Conservation (phyloP, 371 early-diverging fungal species). For the Apophysomyces sp. region DNA sequence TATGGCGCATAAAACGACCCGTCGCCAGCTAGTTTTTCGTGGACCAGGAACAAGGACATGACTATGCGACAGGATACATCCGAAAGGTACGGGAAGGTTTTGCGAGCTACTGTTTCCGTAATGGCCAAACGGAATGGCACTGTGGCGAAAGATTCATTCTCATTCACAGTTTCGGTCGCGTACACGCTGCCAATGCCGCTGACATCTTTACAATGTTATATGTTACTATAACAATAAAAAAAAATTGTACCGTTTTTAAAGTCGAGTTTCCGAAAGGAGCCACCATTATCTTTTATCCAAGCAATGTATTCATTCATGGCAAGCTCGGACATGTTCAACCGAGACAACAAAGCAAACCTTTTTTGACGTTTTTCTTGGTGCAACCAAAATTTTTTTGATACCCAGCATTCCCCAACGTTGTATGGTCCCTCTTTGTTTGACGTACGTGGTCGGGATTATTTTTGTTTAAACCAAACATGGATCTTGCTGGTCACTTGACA, state of each 20-base stretch:
- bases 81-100: slow-evolving; percentile 25
- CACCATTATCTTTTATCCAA: slow-evolving; percentile 47
- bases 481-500: not conserved
- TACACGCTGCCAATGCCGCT: slow-evolving; percentile 46
- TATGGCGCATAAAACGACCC: slow-evolving; percentile 52
- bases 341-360: not conserved
- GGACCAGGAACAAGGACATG: slow-evolving; percentile 36
- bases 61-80: slow-evolving; percentile 37
- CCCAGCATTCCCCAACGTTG: not conserved
- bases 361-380: slow-evolving; percentile 7
- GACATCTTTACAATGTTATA: slow-evolving; percentile 16
- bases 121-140: slow-evolving; percentile 46
- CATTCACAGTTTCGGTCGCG: slow-evolving; percentile 25
- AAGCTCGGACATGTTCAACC: not conserved
- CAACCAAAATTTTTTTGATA: not conserved
- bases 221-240: too few relatives aligned
- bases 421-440: not conserved
- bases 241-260: slow-evolving; percentile 42
- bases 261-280: slow-evolving; percentile 34
- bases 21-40: slow-evolving; percentile 30
- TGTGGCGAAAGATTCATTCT: slow-evolving; percentile 31
- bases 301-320: slow-evolving; percentile 15
- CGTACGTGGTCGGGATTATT: slow-evolving; percentile 11
- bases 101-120: slow-evolving; percentile 44
- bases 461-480: slow-evolving; percentile 7